phyloP scores from a whole-genome alignment of 306 rosid species.

The Rubus parviflorus region DNA sequence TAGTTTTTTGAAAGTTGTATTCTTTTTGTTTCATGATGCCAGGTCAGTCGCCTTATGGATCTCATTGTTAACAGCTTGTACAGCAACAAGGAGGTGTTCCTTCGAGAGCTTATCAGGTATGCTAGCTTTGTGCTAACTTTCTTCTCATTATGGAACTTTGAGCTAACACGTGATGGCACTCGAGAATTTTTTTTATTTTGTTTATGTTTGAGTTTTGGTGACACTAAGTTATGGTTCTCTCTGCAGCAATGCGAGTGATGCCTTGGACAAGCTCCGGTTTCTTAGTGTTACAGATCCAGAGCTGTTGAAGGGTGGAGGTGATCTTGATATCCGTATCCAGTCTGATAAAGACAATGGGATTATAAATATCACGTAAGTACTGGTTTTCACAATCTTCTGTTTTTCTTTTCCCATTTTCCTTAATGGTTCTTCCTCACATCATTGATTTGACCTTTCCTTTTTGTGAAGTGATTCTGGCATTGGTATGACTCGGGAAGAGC shows the following conservation, averaged over 20 bases:
- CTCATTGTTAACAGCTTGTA: conserved; percentile 97
- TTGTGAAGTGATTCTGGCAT: conserved; percentile 84
- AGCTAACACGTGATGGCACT: neutral
- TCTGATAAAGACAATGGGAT: conserved; percentile 85
- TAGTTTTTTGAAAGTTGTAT: conserved; percentile 1
- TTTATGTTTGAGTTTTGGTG: neutral
- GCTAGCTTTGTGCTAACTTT: neutral
- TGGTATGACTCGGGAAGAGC: conserved; percentile 90
- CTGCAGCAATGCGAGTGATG: conserved; percentile 95
- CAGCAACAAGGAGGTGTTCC: conserved; percentile 96
- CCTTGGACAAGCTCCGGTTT: conserved; percentile 93
- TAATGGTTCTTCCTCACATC: neutral
- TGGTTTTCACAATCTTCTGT: neutral
- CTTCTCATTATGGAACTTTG: neutral
- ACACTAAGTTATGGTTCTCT: neutral
- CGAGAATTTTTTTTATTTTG: neutral
- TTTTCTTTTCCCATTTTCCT: no score
- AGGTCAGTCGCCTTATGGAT: conserved; percentile 98
- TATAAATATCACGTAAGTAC: conserved; percentile 66
- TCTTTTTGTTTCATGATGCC: conserved; percentile 25
- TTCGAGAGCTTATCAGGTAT: conserved; percentile 94
- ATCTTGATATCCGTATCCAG: conserved; percentile 79
- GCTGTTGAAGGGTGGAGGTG: conserved; percentile 69
- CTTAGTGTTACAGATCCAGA: conserved; percentile 81
- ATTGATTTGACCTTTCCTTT: neutral